phyloP scores from a whole-genome alignment of 192 early-diverging fungal genomes.

The Coemansia sp. region DNA sequence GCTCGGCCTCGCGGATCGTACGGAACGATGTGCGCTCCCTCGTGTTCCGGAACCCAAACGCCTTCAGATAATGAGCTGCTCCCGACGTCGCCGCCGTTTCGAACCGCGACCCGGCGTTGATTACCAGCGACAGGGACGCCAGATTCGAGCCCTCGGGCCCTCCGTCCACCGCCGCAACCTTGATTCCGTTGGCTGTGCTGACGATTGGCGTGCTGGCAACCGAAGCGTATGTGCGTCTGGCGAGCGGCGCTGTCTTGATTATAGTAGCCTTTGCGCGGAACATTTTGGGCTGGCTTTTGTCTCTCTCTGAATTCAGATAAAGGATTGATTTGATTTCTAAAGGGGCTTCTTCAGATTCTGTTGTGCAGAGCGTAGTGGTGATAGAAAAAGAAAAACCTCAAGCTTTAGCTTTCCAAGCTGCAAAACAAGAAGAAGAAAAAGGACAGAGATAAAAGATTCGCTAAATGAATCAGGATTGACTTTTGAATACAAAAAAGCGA shows the following conservation, averaged over 20 bases:
- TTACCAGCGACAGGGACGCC: constrained; percentile 79
- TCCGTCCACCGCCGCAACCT: constrained; percentile 29
- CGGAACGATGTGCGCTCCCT: constrained; percentile 81
- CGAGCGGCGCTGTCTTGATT: constrained; percentile 13
- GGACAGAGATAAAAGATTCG: not conserved
- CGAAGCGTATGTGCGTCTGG: constrained; percentile 43
- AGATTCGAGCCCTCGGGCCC: constrained; percentile 54
- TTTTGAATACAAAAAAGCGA: no score
- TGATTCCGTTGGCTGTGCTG: constrained; percentile 48
- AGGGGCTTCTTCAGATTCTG: no score
- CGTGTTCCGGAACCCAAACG: constrained; percentile 85
- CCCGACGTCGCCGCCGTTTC: constrained; percentile 77
- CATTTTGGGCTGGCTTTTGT: constrained; percentile 11
- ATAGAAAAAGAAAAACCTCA: no score
- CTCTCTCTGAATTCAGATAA: no score
- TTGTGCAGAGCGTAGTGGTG: no score
- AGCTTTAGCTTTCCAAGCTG: no score
- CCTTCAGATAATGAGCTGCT: constrained; percentile 90
- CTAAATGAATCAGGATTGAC: not conserved
- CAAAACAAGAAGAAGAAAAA: not conserved
- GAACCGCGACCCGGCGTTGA: constrained; percentile 84
- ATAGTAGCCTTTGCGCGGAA: constrained; percentile 14
- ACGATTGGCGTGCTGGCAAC: constrained; percentile 21
- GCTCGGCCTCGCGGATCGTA: constrained; percentile 87
- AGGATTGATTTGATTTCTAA: not conserved